Evolutionary conservation across 228 moss, liverwort and hornwort genomes (phyloP), one percentile per base, ranked within the genome.

Genomic region (Sphagnum fallax): DNA sequence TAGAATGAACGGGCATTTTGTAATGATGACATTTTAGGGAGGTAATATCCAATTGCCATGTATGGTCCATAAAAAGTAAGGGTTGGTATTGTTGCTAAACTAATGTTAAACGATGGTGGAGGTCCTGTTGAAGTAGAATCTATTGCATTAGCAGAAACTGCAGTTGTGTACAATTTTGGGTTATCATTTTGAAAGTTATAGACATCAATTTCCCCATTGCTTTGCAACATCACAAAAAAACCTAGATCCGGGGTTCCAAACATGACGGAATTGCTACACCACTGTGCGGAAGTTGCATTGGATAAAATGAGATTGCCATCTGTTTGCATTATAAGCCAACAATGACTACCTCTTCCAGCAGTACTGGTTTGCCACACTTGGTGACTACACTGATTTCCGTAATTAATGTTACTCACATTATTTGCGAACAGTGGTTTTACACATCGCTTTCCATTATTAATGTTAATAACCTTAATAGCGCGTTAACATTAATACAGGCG

Each of bases 1-100:
- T 32, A 32, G 32, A 32, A 0, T 32, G 2, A 32, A 32, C 2
- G 32, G 32, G 2, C 32, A 32, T 32, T 32, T 32, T 32, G 32
- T 32, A 32, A 32, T 32, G 3, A 67, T 61, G 77, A 65, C n/a
- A 71, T 70, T 15, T n/a, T 50, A 4, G 68, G 52, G 7, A 81
- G 75, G 49, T 75, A 82, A 47, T 82, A 82, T 51, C 59, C 73
- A 0, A 68, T 61, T 10, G 82, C 78, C 77, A 82, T 55, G 70
- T 69, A 78, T 4, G 75, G 78, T 5, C 65, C 78, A 74, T 71
- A 64, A 52, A 81, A 65, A 16, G 75, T 47, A 1, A 8, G 8
- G 5, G 57, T 48, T 12, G 77, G 81, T 71, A 49, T 74, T 74
- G 76, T 76, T 10, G 50, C 64, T 50, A 73, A 57, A 13, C 64